Base-by-base conservation (phyloP, 129 eudicot genomes). In the Lonicera japonica region DNA sequence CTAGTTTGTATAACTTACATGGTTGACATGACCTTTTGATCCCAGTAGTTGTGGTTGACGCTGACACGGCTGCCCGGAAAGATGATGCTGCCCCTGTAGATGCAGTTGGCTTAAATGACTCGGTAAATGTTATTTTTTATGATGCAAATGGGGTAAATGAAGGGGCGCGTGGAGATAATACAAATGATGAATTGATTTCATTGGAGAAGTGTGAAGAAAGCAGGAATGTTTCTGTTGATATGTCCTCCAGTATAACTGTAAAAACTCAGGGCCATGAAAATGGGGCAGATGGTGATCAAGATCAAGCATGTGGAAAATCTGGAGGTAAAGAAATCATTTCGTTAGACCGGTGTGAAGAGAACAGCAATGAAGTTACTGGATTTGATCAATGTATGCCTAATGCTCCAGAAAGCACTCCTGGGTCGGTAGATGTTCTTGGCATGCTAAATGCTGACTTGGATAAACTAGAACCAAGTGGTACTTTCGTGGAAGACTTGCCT, bases 91-190 rank as follows among this genome's bases (percentile, higher is more conserved):
- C 14, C 34, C 21, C 19, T 46, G 10, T 25, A 22, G 69, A 71
- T 53, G 52, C 66, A 1, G 40, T 19, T 48, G 14, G 19, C 21
- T 48, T 29, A 10, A 73, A 64, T 43, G 69, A 38, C 56, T 61
- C 21, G 57, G 34, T 36, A 64, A 36, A 25, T 34, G 70, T 16
- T 11, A 40, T 61, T 68, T 53, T 48, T 52, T 53, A 51, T 16
- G 81, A 72, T 65, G 75, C 77, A 29, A 66, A 62, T 69, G 73
- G 40, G 48, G 81, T 54, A 25, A 21, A 18, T 22, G 70, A 34
- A 20, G 61, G 24, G 17, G 21, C 56, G 11, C 34, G 8, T 68
- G 59, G 53, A 41, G 61, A 24, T 8, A 18, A 47, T 13, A 25
- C 11, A 16, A 21, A 46, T 56, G 21, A 11, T 34, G 24, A 54